Evolutionary conservation across 768 basidiomycete species (phyloP).

Genomic region (Dacryopinax primogenitus): DNA sequence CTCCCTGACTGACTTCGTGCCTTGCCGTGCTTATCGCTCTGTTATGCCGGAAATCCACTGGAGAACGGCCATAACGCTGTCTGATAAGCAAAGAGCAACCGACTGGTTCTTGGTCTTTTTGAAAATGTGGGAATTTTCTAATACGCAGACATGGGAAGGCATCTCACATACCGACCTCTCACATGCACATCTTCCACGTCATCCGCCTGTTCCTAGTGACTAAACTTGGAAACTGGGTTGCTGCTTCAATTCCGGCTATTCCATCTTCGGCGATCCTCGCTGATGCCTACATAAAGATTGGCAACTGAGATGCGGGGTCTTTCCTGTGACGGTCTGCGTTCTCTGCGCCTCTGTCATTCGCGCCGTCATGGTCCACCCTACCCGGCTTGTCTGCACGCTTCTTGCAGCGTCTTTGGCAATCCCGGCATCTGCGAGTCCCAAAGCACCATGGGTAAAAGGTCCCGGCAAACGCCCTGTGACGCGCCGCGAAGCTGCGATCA

Average conservation of each 20-base stretch:
- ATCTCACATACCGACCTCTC: too few relatives aligned
- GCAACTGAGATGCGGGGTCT: neutral
- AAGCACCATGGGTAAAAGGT: constrained; percentile 6
- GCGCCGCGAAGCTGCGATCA: neutral
- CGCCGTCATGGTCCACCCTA: neutral
- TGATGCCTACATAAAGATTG: neutral
- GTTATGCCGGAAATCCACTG: neutral
- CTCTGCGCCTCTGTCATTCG: neutral
- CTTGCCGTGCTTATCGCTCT: neutral
- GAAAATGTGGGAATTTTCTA: too few relatives aligned
- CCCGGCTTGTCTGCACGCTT: neutral
- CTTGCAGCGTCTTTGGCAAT: neutral
- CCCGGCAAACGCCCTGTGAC: neutral
- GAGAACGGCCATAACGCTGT: neutral
- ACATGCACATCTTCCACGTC: neutral
- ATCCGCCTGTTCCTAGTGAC: neutral
- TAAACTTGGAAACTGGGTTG: neutral
- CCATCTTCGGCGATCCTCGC: neutral
- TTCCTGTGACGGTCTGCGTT: neutral
- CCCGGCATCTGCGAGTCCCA: neutral
- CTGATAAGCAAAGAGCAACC: neutral
- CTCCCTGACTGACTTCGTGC: neutral
- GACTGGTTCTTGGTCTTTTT: neutral
- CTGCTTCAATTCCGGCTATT: neutral
- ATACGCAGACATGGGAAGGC: too few relatives aligned